Conservation (phyloP, 169 alveolate species). For the Plasmodium falciparum region DNA sequence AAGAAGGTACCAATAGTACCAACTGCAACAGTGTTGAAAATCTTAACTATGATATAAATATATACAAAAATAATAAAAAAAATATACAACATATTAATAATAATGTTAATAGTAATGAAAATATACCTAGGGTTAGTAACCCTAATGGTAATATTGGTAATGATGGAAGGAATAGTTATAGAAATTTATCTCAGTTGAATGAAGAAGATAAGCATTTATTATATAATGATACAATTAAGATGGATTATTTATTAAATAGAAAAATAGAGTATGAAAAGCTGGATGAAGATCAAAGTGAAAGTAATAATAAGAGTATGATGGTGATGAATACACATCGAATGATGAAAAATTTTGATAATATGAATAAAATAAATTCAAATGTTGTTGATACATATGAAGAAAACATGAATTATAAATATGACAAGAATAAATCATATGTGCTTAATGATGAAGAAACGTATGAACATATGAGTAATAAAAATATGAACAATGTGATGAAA, state of each 20-base stretch:
- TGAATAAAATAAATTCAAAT: constrained; percentile 14
- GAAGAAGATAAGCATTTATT: constrained; percentile 6
- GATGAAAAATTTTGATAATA: not conserved
- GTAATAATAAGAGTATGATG: constrained; percentile 17
- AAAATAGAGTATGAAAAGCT: constrained; percentile 37
- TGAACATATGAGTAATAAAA: constrained; percentile 5
- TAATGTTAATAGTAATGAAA: constrained; percentile 1
- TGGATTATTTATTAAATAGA: constrained; percentile 27
- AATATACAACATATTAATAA: not conserved
- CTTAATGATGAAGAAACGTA: constrained; percentile 25
- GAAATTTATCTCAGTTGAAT: constrained; percentile 1
- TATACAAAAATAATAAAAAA: not conserved
- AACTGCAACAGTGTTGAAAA: constrained; percentile 58
- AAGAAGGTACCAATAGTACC: constrained; percentile 56
- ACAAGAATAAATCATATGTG: constrained; percentile 14
- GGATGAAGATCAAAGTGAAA: constrained; percentile 15
- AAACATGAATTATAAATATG: constrained; percentile 24
- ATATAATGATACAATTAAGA: constrained; percentile 18
- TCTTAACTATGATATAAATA: constrained; percentile 13
- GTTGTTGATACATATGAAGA: not conserved
- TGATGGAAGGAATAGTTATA: constrained; percentile 17
- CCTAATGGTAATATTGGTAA: not conserved
- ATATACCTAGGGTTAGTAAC: constrained; percentile 5
- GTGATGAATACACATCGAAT: constrained; percentile 18
- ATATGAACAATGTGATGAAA: not conserved